Evolutionary conservation across 345 rosid species (phyloP), one percentile per base, ranked within the genome.

Genomic region (Boechera stricta): DNA sequence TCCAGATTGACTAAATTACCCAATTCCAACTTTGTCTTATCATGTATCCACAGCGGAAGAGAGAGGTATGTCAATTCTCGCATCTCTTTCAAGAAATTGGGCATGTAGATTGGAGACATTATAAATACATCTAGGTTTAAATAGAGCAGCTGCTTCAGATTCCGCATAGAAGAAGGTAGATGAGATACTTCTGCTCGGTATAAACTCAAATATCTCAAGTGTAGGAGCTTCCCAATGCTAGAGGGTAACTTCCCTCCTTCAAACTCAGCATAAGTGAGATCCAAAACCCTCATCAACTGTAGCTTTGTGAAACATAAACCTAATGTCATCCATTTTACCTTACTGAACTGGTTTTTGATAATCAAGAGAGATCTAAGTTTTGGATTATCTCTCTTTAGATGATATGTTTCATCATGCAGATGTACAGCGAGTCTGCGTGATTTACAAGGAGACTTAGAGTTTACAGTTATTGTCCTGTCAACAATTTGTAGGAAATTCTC

Each of bases 201-300:
- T 55, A 74, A 29, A 11, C 64, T 74, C 59, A 74, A 33, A 29
- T 64, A 75, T 66, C 49, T 66, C 42, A 75, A 61, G 24, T 79
- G 83, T 28, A 80, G 74, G 63, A 86, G 77, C 3, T 71, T 61
- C 2, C 85, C 79, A 4, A 84, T 60, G 2, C 36, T 79, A 48
- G 64, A 29, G 0, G 76, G 82, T 16, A 82, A 39, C 10, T 29
- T 76, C 15, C 79, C 80, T 48, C 15, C 49, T 6, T 1, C 0
- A 2, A 24, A 3, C 6, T 41, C n/a, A 13, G 65, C 21, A 21
- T 1, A 21, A 21, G 68, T 78, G 11, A 84, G 67, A 48, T 82
- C 71, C 2, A 84, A 15, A 15, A 72, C 71, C 74, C 83, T 73
- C 2, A 86, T 49, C 7, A 76, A 32, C 18, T 66, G 67, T 32